These are phyloP conservation scores for Neoboletus subvelutipes DNA, from an alignment of 768 basidiomycete genomes.

Conservation along the genomic window DNA sequence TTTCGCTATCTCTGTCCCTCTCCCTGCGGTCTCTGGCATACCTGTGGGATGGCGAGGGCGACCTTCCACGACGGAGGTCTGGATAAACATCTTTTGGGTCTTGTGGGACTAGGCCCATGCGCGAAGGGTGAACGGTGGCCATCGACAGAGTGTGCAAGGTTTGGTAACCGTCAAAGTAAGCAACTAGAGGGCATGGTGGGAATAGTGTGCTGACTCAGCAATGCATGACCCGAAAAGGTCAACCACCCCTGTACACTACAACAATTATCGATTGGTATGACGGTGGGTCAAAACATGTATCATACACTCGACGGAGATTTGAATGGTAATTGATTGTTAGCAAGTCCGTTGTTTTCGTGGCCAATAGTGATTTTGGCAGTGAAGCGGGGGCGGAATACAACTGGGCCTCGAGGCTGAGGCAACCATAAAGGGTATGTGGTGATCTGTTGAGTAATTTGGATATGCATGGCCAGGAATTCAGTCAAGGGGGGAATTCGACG, in stretches of 20 bases:
- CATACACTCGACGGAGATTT: slow-evolving; percentile 5
- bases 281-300: neutral
- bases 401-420: neutral
- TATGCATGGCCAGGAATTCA: neutral
- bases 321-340: neutral
- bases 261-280: neutral
- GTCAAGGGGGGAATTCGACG: neutral
- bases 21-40: slow-evolving; percentile 32
- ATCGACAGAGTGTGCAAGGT: slow-evolving; percentile 33
- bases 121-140: slow-evolving; percentile 75
- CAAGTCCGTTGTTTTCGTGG: slow-evolving; percentile 9
- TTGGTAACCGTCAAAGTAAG: neutral
- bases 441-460: neutral
- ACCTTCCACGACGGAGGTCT: slow-evolving; percentile 35
- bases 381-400: neutral
- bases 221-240: neutral
- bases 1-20: slow-evolving; percentile 24
- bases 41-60: slow-evolving; percentile 44
- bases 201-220: slow-evolving; percentile 20
- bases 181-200: neutral
- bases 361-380: neutral
- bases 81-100: slow-evolving; percentile 24
- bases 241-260: neutral
- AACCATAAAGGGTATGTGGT: slow-evolving; percentile 18
- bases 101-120: slow-evolving; percentile 63